phyloP scores from a whole-genome alignment of 1,284 basidiomycete genomes.

The Termitomyces sp. region DNA sequence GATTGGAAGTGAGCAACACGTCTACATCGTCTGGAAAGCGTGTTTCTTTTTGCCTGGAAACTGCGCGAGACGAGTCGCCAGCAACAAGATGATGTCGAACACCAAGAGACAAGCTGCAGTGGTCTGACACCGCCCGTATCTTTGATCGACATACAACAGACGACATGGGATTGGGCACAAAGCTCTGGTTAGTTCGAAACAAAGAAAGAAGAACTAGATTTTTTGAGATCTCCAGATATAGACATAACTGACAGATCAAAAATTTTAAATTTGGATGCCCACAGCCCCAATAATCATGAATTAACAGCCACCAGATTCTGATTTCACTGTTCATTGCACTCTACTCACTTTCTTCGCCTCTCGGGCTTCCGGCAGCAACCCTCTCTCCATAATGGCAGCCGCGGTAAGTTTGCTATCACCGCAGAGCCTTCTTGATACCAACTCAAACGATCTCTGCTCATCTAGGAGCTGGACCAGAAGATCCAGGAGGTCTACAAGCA shows the following conservation, averaged over 20 bases:
- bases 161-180: constrained; percentile 22
- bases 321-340: constrained; percentile 15
- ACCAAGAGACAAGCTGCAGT: constrained; percentile 30
- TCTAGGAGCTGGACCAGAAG: constrained; percentile 77
- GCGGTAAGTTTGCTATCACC: constrained; percentile 27
- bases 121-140: constrained; percentile 28
- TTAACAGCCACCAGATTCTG: constrained; percentile 21
- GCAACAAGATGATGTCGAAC: constrained; percentile 34
- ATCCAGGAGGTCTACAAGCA: constrained; percentile 88
- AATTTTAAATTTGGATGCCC: constrained; percentile 13
- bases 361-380: constrained; percentile 13
- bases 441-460: constrained; percentile 17
- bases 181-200: background rate
- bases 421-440: background rate
- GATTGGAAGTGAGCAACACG: constrained; percentile 44
- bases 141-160: constrained; percentile 28
- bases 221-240: constrained; percentile 12
- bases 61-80: constrained; percentile 29
- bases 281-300: constrained; percentile 20
- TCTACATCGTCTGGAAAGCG: constrained; percentile 43
- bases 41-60: constrained; percentile 30
- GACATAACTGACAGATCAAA: constrained; percentile 14
- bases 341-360: constrained; percentile 10
- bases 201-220: background rate
- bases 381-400: constrained; percentile 15